Evolutionary conservation across 768 basidiomycete species (phyloP), one percentile per base, ranked within the genome.

Genomic region (Suillus hirtellus): DNA sequence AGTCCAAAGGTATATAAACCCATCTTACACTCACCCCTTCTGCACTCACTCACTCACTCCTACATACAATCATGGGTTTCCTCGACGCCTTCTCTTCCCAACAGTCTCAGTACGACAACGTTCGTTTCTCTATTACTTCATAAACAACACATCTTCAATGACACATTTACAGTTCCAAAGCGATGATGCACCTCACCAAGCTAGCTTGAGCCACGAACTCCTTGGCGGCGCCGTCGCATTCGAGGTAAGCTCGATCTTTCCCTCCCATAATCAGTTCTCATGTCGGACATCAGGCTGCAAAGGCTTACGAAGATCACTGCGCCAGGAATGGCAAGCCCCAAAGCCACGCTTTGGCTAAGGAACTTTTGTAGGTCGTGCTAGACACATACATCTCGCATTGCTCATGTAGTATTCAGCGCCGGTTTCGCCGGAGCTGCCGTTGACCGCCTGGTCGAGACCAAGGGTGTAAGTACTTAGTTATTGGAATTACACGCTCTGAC

Each of bases 391-490:
- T 43, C 17, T 17, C 31, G 3, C 24, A 19, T 40, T 60, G 52
- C 24, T 64, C n/a, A 64, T 17, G 34, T 19, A 27, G 11, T 21
- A 7, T 31, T 19, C 31, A 65, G 65, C 1, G 65, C 65, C 27
- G 65, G 52, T 56, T 11, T 46, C 1, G 47, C 58, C 8, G 65
- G 65, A 1, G 65, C 56, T 24, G 59, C 60, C 5, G 9, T 65
- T 60, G 65, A 65, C 37, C 65, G 65, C 40, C 11, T 52, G 44
- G 63, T 60, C 19, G 65, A 65, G 59, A 65, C 65, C 27, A 65
- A 53, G 44, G 65, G 65, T 42, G 62, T 63, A 44, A 1, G 62
- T 60, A 31, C 27, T 58, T 15, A 58, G 11, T 58, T 12, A 8
- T 17, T 37, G 43, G 42, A 24, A 54, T n/a, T 62, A 44, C 31